Evolutionary conservation across 768 basidiomycete genomes (phyloP), one percentile per base, ranked within the genome.

Genomic region (Tubosaeta brunneosetosa): DNA sequence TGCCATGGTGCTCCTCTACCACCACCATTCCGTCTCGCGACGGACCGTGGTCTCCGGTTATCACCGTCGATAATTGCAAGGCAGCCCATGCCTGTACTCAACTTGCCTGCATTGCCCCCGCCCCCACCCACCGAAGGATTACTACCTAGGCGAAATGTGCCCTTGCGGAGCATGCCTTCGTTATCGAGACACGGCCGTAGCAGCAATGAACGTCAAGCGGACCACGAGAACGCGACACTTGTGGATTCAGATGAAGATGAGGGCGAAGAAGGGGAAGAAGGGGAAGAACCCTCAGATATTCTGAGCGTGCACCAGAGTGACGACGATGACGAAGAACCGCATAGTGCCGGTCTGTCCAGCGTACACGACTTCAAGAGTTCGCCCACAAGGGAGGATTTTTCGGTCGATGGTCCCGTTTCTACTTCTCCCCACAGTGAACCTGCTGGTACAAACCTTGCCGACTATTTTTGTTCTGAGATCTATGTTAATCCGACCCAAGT

Each of bases 81-180:
- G 47, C 74, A 72, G 14, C 71, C 74, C 3, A 70, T 78, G 63
- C 77, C 82, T 3, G 58, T 81, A 43, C 61, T 77, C 16, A 76
- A 74, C 60, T 68, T 85, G 4, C 84, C 84, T 4, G 71, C 71
- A 17, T 66, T 82, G 12, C 75, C 76, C 11, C 40, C 19, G 7
- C 60, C 68, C 7, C 62, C 31, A 5, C 58, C 62, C 42, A 32
- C 55, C 6, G 37, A 46, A 27, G 55, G 51, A 17, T 13, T 55
- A 3, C 46, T 50, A 1, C 58, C 61, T 27, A 59, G 59, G 40
- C 50, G 55, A 44, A 55, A 51, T 41, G 49, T 65, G 42, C 73
- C 77, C 12, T 64, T 83, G 56, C 71, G 74, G 43, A 79, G 71
- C 53, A 79, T 84, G 70, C 85, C 85, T 31, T 81, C 77, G 26